Conservation (phyloP, 768 basidiomycete genomes). For the Lepiota venenata region DNA sequence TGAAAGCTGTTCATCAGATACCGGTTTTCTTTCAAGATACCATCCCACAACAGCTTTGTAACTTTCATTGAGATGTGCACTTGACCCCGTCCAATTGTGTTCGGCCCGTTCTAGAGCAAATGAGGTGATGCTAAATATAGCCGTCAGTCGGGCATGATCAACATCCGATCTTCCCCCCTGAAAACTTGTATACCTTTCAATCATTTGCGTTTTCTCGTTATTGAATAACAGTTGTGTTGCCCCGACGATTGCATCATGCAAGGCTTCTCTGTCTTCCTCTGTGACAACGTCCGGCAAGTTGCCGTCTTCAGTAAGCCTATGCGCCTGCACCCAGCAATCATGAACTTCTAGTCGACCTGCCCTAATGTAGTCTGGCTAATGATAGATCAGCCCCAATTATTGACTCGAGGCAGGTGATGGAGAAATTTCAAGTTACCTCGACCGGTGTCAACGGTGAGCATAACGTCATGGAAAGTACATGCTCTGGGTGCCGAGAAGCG, state of each 20-base stretch:
- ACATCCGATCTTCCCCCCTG: not conserved
- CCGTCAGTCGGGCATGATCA: not conserved
- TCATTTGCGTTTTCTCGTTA: slow-evolving; percentile 14
- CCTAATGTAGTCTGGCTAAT: slow-evolving; percentile 25
- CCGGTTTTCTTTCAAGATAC: slow-evolving; percentile 15
- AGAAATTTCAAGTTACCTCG: slow-evolving; percentile 23
- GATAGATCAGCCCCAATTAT: not conserved
- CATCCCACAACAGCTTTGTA: slow-evolving; percentile 17
- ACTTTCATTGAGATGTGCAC: slow-evolving; percentile 15
- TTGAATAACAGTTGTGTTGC: slow-evolving; percentile 21
- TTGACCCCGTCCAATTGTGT: slow-evolving; percentile 15
- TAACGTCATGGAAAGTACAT: slow-evolving; percentile 30
- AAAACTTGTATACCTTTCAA: slow-evolving; percentile 15
- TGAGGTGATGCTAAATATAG: slow-evolving; percentile 10
- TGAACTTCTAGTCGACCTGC: slow-evolving; percentile 25
- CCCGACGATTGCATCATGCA: slow-evolving; percentile 20
- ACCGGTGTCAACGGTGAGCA: slow-evolving; percentile 30
- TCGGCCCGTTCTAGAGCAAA: slow-evolving; percentile 11
- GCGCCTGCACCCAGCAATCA: slow-evolving; percentile 20
- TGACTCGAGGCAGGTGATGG: not conserved
- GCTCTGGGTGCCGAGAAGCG: slow-evolving; percentile 26
- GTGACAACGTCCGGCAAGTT: not conserved
- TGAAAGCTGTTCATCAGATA: slow-evolving; percentile 12
- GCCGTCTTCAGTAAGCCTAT: slow-evolving; percentile 1
- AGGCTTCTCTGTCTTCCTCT: slow-evolving; percentile 7